Percentiles rank a stretch among this genome's conserved stretches.
phyloP scores from a whole-genome alignment of 768 basidiomycete species.

The Hemileccinum impolitum region DNA sequence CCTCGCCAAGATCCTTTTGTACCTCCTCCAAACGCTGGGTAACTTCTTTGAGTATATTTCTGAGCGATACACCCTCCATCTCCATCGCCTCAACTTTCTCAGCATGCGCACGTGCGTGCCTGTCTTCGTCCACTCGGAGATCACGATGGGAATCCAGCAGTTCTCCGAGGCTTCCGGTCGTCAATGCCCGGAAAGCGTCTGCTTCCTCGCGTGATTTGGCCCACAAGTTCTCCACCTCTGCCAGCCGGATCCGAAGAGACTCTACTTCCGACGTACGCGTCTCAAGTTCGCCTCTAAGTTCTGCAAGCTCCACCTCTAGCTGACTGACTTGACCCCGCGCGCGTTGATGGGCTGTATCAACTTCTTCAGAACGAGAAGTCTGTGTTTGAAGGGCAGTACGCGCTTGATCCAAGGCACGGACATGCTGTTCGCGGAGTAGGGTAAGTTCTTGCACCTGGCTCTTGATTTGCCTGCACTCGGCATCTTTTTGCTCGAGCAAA shows the following conservation, averaged over 20 bases:
- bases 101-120: conserved; percentile 65
- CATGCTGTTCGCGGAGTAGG: conserved; percentile 74
- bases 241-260: conserved; percentile 56
- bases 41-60: conserved; percentile 77
- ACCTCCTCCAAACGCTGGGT: conserved; percentile 67
- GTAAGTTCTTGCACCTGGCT: conserved; percentile 70
- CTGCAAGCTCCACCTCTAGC: conserved; percentile 74
- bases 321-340: conserved; percentile 65
- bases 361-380: conserved; percentile 72
- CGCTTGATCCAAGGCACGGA: conserved; percentile 85
- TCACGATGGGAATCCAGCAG: conserved; percentile 86
- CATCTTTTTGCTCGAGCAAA: conserved; percentile 71
- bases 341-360: conserved; percentile 69
- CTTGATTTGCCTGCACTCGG: conserved; percentile 64
- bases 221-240: conserved; percentile 88
- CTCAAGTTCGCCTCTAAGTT: conserved; percentile 81
- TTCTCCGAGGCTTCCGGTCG: conserved; percentile 82
- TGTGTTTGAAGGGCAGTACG: conserved; percentile 73
- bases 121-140: conserved; percentile 80
- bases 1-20: conserved; percentile 61
- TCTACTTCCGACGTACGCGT: conserved; percentile 71
- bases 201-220: conserved; percentile 91
- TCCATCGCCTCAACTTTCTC: conserved; percentile 84
- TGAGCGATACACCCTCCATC: conserved; percentile 68
- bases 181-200: conserved; percentile 82